phyloP scores from a whole-genome alignment of 352 stramenopile genomes.

The Salisapilia sapeloensis region DNA sequence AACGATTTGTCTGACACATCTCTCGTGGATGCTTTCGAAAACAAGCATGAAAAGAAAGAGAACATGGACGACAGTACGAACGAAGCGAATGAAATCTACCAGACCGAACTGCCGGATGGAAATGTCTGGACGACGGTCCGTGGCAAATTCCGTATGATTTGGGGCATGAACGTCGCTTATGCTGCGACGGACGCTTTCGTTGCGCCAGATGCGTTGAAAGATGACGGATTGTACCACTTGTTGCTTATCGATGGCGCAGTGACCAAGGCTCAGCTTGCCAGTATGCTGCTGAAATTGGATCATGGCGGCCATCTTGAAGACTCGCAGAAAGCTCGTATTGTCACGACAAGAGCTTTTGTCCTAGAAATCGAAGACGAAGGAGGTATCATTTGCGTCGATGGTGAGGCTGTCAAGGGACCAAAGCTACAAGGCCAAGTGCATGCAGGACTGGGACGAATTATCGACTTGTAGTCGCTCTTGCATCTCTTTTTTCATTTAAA shows the following conservation, averaged over 20 bases:
- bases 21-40: neutral
- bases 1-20: neutral
- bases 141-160: conserved; percentile 39
- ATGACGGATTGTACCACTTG: conserved; percentile 47
- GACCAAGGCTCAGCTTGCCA: conserved; percentile 15
- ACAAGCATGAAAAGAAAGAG: neutral
- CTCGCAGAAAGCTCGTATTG: conserved; percentile 16
- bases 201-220: conserved; percentile 18
- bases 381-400: conserved; percentile 42
- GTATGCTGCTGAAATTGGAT: conserved; percentile 35
- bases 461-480: no score
- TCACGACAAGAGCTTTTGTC: conserved; percentile 45
- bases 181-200: conserved; percentile 20
- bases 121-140: conserved; percentile 9
- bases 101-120: neutral
- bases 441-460: conserved; percentile 19
- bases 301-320: conserved; percentile 25
- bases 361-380: conserved; percentile 10
- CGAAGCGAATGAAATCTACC: neutral
- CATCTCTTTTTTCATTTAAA: no score
- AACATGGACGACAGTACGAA: neutral
- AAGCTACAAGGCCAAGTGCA: conserved; percentile 31
- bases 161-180: conserved; percentile 37
- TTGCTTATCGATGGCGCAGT: conserved; percentile 27
- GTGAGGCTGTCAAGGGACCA: conserved; percentile 27